Base-by-base conservation (phyloP, 192 early-diverging fungal genomes). In the Coemansia sp. region DNA sequence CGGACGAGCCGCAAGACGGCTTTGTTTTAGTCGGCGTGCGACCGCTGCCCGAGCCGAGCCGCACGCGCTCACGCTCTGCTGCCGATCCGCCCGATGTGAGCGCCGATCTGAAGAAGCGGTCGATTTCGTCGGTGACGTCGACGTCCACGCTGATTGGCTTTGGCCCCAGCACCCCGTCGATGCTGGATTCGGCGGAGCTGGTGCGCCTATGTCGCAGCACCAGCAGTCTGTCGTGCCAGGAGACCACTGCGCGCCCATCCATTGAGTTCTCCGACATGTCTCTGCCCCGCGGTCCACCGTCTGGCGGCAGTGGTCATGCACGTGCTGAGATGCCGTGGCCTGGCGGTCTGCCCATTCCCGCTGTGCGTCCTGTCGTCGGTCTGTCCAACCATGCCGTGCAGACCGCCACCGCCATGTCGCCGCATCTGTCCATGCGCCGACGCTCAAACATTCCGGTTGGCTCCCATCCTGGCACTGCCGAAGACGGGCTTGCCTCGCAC, bases 201-300 rank as follows among this genome's bases (percentile, higher is more conserved):
- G 70, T 62, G 41, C 58, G 71, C 11, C 64, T 79, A 50, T 70
- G 71, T 55, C 60, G 71, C 56, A 67, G 67, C 62, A 51, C 72
- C 67, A 79, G 76, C 71, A 67, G 62, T 62, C 76, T 79, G 15
- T 73, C 71, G 17, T 73, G 71, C 55, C 67, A 67, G 11, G 76
- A 70, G 38, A 51, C 71, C 35, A 79, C 65, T 1, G 76, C 76
- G 15, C 70, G 71, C 7, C 71, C 76, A 8, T 70, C 71, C 6
- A 54, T 73, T n/a, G 73, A 76, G 58, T 50, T 65, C 37, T 5
- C 62, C 2, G 50, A 47, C 21, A 52, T 38, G 24, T 41, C 22
- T 14, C 23, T 19, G 5, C 37, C 47, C 14, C 17, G 47, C 39
- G 39, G 11, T 38, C 17, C 19, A 58, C 50, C 58, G 48, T 23